Base-by-base conservation (phyloP, 768 basidiomycete species). In the Chlorophyllum brunneum region DNA sequence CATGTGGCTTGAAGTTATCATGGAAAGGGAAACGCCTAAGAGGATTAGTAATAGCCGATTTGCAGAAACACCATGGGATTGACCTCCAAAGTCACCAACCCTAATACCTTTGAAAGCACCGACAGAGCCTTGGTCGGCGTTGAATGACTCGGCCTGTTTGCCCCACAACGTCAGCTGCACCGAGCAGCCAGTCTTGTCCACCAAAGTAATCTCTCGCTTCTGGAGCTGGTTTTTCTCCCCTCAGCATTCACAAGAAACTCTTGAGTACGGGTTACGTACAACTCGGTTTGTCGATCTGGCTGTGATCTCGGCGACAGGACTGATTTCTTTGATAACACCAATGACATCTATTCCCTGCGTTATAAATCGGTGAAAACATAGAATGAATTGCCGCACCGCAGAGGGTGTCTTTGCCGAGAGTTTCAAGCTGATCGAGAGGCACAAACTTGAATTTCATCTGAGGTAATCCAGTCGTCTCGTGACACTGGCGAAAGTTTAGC, bases 131-230 rank as follows among this genome's bases (percentile, higher is more conserved):
- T 77, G 72, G 16, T 72, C 70, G 4, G 76, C 70, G n/a, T 68
- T 65, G 65, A 83, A 98, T 34, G 79, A 78, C 65, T 98, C 92
- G 0, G 95, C 95, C 65, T 92, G 88, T 66, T 88, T 92, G 20
- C 95, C 97, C 97, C 95, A 99, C 26, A 98, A 73, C 2, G 95
- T 99, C 58, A 98, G 65, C 29, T 92, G 81, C 34, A 92, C 85
- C 13, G 85, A 81, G 61, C 73, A 91, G 30, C 79, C 79, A 5
- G 92, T 86, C 55, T 79, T 80, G 65, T 99, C 95, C 10, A 94
- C 95, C 29, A 99, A 69, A 0, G 81, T 86, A 45, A 99, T 70
- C 38, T 99, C 95, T 39, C 95, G 86, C 68, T 98, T 98, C 27
- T 79, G 75, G 53, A 94, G 78, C 90, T 95, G 40, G 58, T 15